Evolutionary conservation across 2,329 filamentous ascomycete genomes (phyloP), one percentile per base, ranked within the genome.

Genomic region (Phialophora tarda): DNA sequence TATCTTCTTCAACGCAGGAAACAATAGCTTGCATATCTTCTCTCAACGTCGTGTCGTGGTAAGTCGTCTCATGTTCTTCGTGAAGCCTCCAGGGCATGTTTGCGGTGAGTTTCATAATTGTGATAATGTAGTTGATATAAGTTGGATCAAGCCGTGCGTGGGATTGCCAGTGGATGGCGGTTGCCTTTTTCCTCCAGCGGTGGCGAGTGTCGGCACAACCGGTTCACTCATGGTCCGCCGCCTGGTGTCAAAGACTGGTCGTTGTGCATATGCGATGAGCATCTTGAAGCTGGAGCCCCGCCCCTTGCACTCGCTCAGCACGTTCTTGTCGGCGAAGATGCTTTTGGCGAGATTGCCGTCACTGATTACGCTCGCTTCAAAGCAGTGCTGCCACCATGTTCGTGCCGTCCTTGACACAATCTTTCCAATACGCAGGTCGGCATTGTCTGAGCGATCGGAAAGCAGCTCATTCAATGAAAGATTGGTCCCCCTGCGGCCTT

Each of bases 341-440:
- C 90, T 89, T 66, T 78, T 86, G 54, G 82, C 80, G 56, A 81
- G 79, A 58, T 82, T 76, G 58, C 81, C 77, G 66, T 83, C 78
- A 1, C 78, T 76, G 66, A 86, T 78, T 8, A 88, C 82, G 4
- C 85, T 83, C 64, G 85, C 87, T 78, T 97, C 94, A 77, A 97
- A 98, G 81, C 94, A 97, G 60, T 91, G 88, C 10, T 88, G 91
- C 78, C 97, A 98, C 95, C 95, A 99, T 92, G 94, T 98, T 51
- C 95, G 86, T 1, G 93, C 94, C 11, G 98, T 94, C 69, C 89
- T 90, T 17, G 93, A 90, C 24, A 98, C 93, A 84, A 96, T 96
- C 75, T 92, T 93, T 14, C 92, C 92, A 75, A 98, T 97, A 71
- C 88, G 89, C 74, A 93, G 91, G 71, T 97, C 92, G 24, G 90